Evolutionary conservation across 495 filamentous ascomycete genomes (phyloP).

Genomic region (Aspergillus steynii): DNA sequence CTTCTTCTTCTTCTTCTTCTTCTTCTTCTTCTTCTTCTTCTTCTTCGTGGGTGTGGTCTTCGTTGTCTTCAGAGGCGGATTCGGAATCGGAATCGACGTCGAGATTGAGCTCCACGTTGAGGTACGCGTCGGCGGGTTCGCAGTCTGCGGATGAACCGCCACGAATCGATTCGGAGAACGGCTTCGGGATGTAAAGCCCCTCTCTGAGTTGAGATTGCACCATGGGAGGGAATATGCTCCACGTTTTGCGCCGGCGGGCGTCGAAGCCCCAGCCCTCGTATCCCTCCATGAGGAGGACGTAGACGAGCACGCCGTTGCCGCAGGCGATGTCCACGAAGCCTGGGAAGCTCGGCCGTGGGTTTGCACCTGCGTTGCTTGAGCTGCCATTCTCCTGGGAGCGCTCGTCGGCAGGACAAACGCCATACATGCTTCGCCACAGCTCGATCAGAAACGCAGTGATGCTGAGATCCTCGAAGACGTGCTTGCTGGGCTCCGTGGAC

Average conservation of each 20-base stretch:
- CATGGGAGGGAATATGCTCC: constrained; percentile 65
- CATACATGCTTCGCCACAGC: constrained; percentile 87
- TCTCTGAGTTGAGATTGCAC: constrained; percentile 62
- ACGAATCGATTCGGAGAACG: constrained; percentile 35
- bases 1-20: no score
- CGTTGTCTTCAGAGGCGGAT: no score
- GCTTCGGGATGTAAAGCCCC: constrained; percentile 70
- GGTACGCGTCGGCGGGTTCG: no score
- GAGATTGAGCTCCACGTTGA: no score
- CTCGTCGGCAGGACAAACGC: constrained; percentile 26
- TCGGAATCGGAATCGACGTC: no score
- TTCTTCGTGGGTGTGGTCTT: no score
- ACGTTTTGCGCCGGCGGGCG: constrained; percentile 78
- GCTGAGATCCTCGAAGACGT: constrained; percentile 92
- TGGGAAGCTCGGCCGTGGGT: constrained; percentile 52
- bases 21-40: no score
- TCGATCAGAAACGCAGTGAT: constrained; percentile 94
- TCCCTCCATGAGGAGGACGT: constrained; percentile 79
- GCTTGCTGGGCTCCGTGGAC: constrained; percentile 81
- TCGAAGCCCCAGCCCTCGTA: constrained; percentile 90
- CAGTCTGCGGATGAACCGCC: no score
- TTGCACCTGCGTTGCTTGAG: no score
- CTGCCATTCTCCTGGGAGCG: constrained; percentile 6
- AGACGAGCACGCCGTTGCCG: constrained; percentile 90
- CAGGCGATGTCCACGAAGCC: constrained; percentile 97